Evolutionary conservation across 1,284 basidiomycete species (phyloP).

Genomic region (Trichosporon sp.): DNA sequence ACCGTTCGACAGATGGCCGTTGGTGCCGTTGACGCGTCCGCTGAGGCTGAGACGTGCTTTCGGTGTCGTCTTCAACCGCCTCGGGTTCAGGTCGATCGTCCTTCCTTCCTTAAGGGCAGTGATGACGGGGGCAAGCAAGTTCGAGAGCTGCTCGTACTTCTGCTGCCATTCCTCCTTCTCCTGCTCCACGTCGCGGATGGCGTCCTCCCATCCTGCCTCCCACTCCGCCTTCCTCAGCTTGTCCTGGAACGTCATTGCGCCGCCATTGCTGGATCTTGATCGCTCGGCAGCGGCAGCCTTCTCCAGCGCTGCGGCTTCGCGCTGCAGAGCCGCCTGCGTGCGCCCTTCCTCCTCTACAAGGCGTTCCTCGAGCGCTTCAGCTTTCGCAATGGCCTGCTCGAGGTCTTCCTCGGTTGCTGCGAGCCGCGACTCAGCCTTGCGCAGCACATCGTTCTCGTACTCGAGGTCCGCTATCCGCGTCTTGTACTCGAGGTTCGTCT

Average conservation of each 20-base stretch:
- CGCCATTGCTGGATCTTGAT: neutral
- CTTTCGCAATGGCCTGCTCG: constrained; percentile 27
- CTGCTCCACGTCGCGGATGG: neutral
- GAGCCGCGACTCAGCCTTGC: constrained; percentile 42
- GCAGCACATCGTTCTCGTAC: constrained; percentile 43
- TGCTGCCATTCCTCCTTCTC: constrained; percentile 22
- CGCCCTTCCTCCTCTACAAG: constrained; percentile 8
- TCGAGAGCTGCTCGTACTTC: constrained; percentile 19
- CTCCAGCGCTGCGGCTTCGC: constrained; percentile 17
- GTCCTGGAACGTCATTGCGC: constrained; percentile 1
- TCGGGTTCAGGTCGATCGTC: neutral
- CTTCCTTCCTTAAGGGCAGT: neutral
- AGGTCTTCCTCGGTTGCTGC: constrained; percentile 43
- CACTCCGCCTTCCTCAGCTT: constrained; percentile 5
- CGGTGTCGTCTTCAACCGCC: neutral
- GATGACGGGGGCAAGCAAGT: neutral
- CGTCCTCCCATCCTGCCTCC: constrained; percentile 4
- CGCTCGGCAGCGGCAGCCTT: neutral
- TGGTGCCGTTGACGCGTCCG: neutral
- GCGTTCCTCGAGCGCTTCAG: constrained; percentile 20
- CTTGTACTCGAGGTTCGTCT: constrained; percentile 45
- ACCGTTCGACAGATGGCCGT: neutral
- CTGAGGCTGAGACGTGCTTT: neutral
- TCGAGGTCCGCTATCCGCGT: constrained; percentile 44
- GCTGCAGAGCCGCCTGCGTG: neutral